These are phyloP conservation scores for Penstemon eatonii DNA, from an alignment of 257 asterid genomes.

Conservation along the genomic window DNA sequence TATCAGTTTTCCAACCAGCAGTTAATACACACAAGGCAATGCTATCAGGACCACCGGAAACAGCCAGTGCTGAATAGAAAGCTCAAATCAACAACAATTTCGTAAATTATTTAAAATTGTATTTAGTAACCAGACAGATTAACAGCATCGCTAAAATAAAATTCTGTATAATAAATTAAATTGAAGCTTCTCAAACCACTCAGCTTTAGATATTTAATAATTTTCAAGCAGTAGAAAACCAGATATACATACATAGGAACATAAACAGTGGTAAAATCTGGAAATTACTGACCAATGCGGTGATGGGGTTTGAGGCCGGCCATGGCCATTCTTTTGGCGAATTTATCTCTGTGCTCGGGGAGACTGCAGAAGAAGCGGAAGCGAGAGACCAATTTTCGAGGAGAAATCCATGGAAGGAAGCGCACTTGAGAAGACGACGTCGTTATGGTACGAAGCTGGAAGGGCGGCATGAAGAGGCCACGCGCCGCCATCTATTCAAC, in stretches of 20 bases:
- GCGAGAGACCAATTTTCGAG: conserved; percentile 12
- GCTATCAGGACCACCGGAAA: conserved; percentile 98
- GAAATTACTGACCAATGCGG: conserved; percentile 56
- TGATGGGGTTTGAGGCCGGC: conserved; percentile 85
- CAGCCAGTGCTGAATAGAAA: conserved; percentile 66
- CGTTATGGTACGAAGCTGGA: conserved; percentile 34
- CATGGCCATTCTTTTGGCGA: conserved; percentile 72
- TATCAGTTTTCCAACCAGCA: conserved; percentile 71
- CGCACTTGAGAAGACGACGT: conserved; percentile 21
- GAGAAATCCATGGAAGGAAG: conserved; percentile 22
- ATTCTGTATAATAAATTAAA: not conserved
- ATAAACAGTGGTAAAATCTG: not conserved
- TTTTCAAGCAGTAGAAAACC: not conserved
- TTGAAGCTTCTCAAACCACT: not conserved
- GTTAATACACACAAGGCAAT: conserved; percentile 80
- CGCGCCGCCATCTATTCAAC: conserved; percentile 35
- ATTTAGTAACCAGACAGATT: not conserved
- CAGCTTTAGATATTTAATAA: not conserved
- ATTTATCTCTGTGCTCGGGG: conserved; percentile 46
- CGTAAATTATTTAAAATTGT: not conserved
- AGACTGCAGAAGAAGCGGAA: conserved; percentile 58
- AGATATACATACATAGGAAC: not conserved
- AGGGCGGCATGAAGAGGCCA: conserved; percentile 38
- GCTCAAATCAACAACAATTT: not conserved
- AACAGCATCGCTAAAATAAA: not conserved